Percentiles rank a stretch among this genome's conserved stretches.
Evolutionary conservation across 257 asterid species (phyloP).

Genomic region (Solanum corneliomulleri): DNA sequence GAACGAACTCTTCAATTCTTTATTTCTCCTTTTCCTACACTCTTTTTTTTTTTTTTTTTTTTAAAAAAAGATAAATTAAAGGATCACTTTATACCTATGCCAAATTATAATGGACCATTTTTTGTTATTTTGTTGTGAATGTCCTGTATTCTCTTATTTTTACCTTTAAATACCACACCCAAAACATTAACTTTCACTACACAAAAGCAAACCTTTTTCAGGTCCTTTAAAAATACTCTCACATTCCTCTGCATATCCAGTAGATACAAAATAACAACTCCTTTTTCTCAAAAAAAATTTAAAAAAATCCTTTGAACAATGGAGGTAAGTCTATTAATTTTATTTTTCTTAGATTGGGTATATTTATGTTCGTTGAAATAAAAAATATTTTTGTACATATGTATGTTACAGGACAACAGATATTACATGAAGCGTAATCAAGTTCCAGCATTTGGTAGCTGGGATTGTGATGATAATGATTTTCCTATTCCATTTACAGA

Average conservation of each 20-base stretch:
- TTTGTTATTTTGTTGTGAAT: neutral
- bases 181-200: neutral
- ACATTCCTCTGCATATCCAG: neutral
- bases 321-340: neutral
- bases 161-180: neutral
- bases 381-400: neutral
- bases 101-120: neutral
- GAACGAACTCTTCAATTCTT: no score
- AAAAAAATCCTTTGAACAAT: neutral
- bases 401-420: constrained; percentile 10
- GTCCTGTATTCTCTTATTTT: neutral
- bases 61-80: neutral
- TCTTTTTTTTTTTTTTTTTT: no score
- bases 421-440: constrained; percentile 17
- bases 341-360: neutral
- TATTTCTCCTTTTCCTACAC: neutral
- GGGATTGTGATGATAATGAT: neutral
- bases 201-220: neutral
- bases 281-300: no score
- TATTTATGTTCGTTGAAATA: neutral
- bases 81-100: neutral
- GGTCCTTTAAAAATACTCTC: neutral
- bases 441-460: constrained; percentile 83
- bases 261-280: neutral
- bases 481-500: neutral